Percentiles rank a stretch among this genome's conserved stretches.
These are phyloP conservation scores for Cryptococcus amylolentus DNA, from an alignment of 1,284 basidiomycete genomes.

Conservation along the genomic window DNA sequence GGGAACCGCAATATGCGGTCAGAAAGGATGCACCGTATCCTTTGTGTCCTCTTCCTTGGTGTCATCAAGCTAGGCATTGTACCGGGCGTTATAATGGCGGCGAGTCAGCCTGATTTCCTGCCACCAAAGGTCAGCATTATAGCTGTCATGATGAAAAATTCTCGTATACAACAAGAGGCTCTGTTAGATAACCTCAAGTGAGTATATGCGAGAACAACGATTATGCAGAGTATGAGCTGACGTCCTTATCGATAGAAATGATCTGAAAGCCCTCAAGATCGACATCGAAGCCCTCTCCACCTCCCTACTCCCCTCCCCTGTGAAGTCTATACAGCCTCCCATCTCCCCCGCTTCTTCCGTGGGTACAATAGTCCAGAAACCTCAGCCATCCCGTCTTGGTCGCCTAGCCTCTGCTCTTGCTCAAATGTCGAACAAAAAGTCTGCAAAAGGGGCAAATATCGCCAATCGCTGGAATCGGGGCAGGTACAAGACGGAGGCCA, in stretches of 20 bases:
- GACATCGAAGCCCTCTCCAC: neutral
- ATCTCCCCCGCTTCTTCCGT: neutral
- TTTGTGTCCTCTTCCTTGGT: no score
- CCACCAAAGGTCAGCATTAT: no score
- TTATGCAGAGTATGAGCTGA: no score
- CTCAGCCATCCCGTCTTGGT: slow-evolving; percentile 2
- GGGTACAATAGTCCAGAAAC: neutral
- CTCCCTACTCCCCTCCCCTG: neutral
- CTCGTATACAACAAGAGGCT: neutral
- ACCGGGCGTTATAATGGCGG: no score
- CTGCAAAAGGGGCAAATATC: neutral
- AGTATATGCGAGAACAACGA: neutral
- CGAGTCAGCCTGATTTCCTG: no score
- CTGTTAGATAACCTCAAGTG: slow-evolving; percentile 1
- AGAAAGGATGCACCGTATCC: no score
- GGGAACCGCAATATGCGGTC: no score
- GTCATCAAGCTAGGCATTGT: no score
- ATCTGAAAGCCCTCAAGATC: neutral
- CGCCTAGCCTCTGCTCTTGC: neutral
- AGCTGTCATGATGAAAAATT: neutral
- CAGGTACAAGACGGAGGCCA: neutral
- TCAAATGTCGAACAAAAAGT: neutral
- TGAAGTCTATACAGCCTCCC: neutral
- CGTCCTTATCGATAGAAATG: neutral
- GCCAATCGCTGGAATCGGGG: neutral